Evolutionary conservation across 495 filamentous ascomycete species (phyloP).

Genomic region (Penicillium herquei): DNA sequence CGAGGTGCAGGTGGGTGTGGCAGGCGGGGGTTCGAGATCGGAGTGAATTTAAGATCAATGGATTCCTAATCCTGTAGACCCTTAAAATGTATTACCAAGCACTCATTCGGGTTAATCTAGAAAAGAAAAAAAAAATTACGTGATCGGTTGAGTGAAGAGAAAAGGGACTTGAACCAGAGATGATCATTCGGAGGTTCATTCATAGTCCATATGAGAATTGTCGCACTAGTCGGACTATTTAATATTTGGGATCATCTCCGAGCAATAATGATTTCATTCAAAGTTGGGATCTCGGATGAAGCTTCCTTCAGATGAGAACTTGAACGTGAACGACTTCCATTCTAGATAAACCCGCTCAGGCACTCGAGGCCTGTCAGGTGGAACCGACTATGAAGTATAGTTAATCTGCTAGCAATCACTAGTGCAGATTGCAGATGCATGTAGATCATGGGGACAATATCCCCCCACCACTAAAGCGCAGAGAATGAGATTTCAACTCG

Average conservation of each 20-base stretch:
- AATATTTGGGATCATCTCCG: background rate
- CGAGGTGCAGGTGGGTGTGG: too few relatives aligned
- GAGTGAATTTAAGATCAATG: too few relatives aligned
- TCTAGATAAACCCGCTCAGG: background rate
- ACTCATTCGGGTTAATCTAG: background rate
- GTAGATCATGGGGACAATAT: slow-evolving; percentile 17
- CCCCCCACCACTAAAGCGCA: background rate
- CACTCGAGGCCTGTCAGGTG: background rate
- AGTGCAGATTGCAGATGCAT: slow-evolving; percentile 5
- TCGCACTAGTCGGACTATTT: background rate
- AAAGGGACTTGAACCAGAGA: background rate
- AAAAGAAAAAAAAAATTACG: too few relatives aligned
- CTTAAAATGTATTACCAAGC: too few relatives aligned
- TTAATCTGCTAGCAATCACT: background rate
- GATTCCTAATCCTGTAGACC: too few relatives aligned
- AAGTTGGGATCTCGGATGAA: background rate
- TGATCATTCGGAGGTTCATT: background rate
- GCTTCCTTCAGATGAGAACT: too few relatives aligned
- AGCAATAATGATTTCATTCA: background rate
- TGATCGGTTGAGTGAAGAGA: background rate
- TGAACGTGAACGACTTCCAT: background rate
- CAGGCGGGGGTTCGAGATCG: background rate
- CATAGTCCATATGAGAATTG: background rate
- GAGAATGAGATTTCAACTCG: too few relatives aligned
- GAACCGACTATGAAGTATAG: background rate